phyloP scores from a whole-genome alignment of 768 basidiomycete genomes.

The Dendrothele bispora region DNA sequence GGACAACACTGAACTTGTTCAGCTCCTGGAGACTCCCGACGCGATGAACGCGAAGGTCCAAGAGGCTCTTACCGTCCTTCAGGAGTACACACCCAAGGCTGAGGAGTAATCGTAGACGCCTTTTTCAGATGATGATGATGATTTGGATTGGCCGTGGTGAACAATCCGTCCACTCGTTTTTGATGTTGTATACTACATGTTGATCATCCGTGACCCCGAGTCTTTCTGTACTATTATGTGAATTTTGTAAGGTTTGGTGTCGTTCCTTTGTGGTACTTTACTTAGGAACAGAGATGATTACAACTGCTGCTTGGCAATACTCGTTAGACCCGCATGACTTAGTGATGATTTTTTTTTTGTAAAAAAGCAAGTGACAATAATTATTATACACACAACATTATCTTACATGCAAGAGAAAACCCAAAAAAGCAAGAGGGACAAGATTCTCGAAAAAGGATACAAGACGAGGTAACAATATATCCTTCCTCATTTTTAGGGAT shows the following conservation, averaged over 20 bases:
- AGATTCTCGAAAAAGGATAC: no score
- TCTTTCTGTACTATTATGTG: no score
- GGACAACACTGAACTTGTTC: constrained; percentile 92
- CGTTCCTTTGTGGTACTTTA: constrained; percentile 53
- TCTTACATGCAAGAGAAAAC: no score
- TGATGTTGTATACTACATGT: constrained; percentile 33
- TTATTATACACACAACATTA: no score
- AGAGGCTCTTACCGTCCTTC: constrained; percentile 87
- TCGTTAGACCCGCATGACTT: constrained; percentile 8
- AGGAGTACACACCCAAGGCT: constrained; percentile 73
- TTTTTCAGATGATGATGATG: constrained; percentile 1
- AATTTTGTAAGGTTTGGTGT: constrained; percentile 48
- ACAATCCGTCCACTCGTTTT: constrained; percentile 56
- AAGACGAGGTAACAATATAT: no score
- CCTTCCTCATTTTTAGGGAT: no score
- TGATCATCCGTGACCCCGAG: no score
- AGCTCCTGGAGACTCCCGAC: constrained; percentile 80
- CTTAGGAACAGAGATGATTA: constrained; percentile 60
- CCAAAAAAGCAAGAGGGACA: no score
- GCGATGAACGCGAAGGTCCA: constrained; percentile 88
- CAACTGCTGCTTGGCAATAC: constrained; percentile 40
- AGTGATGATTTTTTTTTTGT: no score
- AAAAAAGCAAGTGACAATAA: no score
- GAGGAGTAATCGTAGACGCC: constrained; percentile 13
- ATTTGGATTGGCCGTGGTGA: not conserved